Base-by-base conservation (phyloP, 169 alveolate genomes). In the Cryptosporidium sp. region DNA sequence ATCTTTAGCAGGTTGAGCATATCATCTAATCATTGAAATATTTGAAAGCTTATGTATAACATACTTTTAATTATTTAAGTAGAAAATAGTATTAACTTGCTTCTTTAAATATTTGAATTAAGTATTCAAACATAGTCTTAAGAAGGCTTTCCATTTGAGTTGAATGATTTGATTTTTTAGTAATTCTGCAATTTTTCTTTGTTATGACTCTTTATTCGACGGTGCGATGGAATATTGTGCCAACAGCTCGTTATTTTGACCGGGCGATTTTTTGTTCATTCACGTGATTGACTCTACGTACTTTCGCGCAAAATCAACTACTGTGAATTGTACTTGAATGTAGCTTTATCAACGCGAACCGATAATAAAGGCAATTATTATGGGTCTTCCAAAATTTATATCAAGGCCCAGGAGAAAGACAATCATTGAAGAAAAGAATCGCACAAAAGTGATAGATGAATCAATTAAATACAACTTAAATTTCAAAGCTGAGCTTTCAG, bases 351-450 rank as follows among this genome's bases (percentile, higher is more conserved):
- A 55, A 26, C 67, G 67, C 67, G 39, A 4, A 0, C 21, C 35
- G 10, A 6, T 3, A 6, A 4, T 4, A 65, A 31, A 65, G 29
- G 48, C 10, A 3, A 37, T 35, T 7, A 33, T 12, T 9, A 69
- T 67, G 74, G 33, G 14, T 67, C 51, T 12, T 2, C 86, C 59
- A 31, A 73, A 73, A 73, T 73, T n/a, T 59, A 52, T 21, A 7
- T 59, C 86, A 23, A 73, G 16, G 33, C 18, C 16, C 16, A 55
- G 52, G 8, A 73, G 86, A 39, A 73, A 50, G 12, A 73, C 86
- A 8, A 52, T 73, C 50, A 59, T 33, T 29, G 43, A 55, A 35
- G 86, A 73, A 55, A 61, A 73, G 23, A 55, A 18, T 58, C 50
- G 86, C 31, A 9, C n/a, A 9, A 3, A 52, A 21, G 21, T 21